phyloP scores from a whole-genome alignment of 257 asterid genomes.

The Verbascum thapsus region DNA sequence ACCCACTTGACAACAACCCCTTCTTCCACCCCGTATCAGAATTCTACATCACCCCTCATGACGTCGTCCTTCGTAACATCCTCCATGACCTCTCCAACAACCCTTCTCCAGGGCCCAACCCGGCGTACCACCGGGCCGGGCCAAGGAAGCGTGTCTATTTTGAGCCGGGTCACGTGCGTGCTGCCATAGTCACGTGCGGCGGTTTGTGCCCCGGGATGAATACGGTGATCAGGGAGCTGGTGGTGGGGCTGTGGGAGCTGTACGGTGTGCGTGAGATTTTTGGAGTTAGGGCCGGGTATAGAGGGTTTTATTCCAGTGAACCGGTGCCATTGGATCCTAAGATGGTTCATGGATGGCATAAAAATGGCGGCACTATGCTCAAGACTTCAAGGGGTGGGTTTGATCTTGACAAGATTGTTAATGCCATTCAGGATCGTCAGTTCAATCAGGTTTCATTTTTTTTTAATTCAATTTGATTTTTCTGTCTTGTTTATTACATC shows the following conservation, averaged over 20 bases:
- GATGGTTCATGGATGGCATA: conserved; percentile 72
- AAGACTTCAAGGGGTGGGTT: conserved; percentile 85
- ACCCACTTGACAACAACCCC: conserved; percentile 58
- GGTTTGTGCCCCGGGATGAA: conserved; percentile 89
- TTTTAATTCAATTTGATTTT: neutral
- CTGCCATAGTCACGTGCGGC: conserved; percentile 82
- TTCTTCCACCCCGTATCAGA: conserved; percentile 59
- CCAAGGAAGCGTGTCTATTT: conserved; percentile 61
- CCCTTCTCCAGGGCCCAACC: conserved; percentile 28
- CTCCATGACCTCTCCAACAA: conserved; percentile 48
- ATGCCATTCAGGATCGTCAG: conserved; percentile 59
- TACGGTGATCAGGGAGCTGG: conserved; percentile 84
- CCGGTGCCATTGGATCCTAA: conserved; percentile 51
- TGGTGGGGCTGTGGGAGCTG: conserved; percentile 77
- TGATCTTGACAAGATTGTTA: conserved; percentile 54
- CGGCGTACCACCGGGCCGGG: conserved; percentile 76
- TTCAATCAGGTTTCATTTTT: conserved; percentile 58
- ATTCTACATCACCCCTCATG: conserved; percentile 63
- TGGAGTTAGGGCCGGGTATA: conserved; percentile 67
- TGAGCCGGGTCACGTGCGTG: conserved; percentile 48
- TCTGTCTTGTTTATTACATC: no score
- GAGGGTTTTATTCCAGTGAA: conserved; percentile 64
- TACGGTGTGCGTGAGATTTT: conserved; percentile 65
- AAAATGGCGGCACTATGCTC: conserved; percentile 66
- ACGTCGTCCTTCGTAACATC: conserved; percentile 65